Evolutionary conservation across 2,329 filamentous ascomycete genomes (phyloP).

Genomic region (Aspergillus costaricaensis): DNA sequence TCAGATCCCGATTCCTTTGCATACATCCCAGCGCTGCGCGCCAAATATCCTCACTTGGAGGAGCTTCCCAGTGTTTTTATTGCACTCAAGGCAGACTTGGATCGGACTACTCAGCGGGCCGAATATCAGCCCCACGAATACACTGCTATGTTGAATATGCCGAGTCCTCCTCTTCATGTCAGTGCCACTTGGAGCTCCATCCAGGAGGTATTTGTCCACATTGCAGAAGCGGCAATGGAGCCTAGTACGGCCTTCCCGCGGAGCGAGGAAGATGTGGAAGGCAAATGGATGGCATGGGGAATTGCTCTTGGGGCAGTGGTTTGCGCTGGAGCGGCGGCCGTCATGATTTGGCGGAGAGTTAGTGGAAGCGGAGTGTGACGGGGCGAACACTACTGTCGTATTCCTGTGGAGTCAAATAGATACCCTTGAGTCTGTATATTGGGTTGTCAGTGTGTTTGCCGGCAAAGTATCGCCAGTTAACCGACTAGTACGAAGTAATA

Average conservation of each 20-base stretch:
- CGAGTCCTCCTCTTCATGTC: conserved; percentile 81
- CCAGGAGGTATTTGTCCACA: conserved; percentile 85
- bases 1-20: conserved; percentile 94
- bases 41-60: conserved; percentile 78
- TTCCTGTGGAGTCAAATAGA: conserved; percentile 1
- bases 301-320: conserved; percentile 75
- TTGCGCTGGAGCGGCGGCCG: conserved; percentile 59
- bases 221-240: conserved; percentile 89
- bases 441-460: too few species aligned
- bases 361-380: conserved; percentile 37
- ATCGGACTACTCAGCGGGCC: conserved; percentile 93
- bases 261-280: conserved; percentile 74
- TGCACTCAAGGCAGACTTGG: conserved; percentile 89
- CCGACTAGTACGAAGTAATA: too few species aligned
- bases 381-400: not conserved
- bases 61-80: conserved; percentile 90
- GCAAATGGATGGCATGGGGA: conserved; percentile 82
- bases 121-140: conserved; percentile 92
- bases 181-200: conserved; percentile 94
- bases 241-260: conserved; percentile 88
- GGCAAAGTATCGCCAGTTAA: too few species aligned
- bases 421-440: not conserved
- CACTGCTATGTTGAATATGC: conserved; percentile 81
- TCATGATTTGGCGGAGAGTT: conserved; percentile 61
- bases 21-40: conserved; percentile 80